phyloP scores from a whole-genome alignment of 331 rosid genomes.

The Acacia pycnantha region DNA sequence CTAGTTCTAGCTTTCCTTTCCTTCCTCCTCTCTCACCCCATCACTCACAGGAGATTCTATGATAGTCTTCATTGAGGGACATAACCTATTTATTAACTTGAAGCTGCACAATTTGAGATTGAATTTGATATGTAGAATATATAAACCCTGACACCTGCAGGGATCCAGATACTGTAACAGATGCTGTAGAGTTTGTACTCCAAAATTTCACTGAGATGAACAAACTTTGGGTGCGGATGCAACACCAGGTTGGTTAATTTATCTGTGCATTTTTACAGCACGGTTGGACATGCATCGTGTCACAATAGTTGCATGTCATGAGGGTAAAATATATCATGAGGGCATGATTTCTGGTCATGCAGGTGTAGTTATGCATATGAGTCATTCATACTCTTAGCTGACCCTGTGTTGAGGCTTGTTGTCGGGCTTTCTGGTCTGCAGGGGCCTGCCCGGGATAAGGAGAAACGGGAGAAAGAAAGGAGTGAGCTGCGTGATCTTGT shows the following conservation, averaged over 20 bases:
- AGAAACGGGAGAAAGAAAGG: conserved; percentile 99
- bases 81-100: conserved; percentile 1
- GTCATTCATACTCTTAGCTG: conserved; percentile 99
- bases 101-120: conserved; percentile 24
- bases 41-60: not conserved
- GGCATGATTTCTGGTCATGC: conserved; percentile 99
- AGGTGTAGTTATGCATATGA: conserved; percentile 98
- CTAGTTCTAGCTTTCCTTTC: not conserved
- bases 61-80: conserved; percentile 14
- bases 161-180: conserved; percentile 91
- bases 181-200: conserved; percentile 96
- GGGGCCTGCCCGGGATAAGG: conserved; percentile 99
- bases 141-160: conserved; percentile 42
- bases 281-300: conserved; percentile 69
- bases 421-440: conserved; percentile 99
- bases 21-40: not conserved
- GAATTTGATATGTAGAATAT: conserved; percentile 31
- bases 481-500: conserved; percentile 99
- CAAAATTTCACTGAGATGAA: conserved; percentile 99
- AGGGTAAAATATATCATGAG: conserved; percentile 64
- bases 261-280: conserved; percentile 39
- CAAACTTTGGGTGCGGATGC: conserved; percentile 99
- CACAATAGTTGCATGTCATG: conserved; percentile 84
- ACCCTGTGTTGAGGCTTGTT: conserved; percentile 99
- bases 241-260: conserved; percentile 90